Evolutionary conservation across 257 asterid genomes (phyloP).

Genomic region (Linderniella brevidens): DNA sequence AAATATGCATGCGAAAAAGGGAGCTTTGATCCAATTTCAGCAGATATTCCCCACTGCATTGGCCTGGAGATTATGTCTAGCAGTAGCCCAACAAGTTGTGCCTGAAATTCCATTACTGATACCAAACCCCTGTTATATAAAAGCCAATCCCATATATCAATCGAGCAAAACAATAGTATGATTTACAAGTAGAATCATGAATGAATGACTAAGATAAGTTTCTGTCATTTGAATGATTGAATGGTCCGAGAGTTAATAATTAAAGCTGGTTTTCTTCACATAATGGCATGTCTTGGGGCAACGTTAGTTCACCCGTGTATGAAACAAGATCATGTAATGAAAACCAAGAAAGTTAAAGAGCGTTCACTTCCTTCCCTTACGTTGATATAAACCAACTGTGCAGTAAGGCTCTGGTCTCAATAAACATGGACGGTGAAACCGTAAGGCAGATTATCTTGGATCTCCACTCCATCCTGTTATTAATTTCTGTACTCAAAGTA

Average conservation of each 20-base stretch:
- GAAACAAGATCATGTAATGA: not conserved
- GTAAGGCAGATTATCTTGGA: constrained; percentile 40
- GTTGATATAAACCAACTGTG: constrained; percentile 58
- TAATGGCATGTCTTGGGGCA: no score
- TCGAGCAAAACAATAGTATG: constrained; percentile 22
- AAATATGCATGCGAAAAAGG: constrained; percentile 65
- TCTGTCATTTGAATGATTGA: no score
- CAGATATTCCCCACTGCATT: constrained; percentile 64
- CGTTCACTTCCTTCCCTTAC: constrained; percentile 32
- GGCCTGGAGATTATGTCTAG: constrained; percentile 62
- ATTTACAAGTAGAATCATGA: constrained; percentile 7
- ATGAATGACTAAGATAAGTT: not conserved
- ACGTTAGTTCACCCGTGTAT: not conserved
- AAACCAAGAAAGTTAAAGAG: constrained; percentile 5
- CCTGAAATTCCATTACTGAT: constrained; percentile 49
- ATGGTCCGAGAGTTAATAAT: no score
- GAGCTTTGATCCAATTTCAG: constrained; percentile 45
- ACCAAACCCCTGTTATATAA: constrained; percentile 67
- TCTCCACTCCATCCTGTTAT: constrained; percentile 52
- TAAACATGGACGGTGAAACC: constrained; percentile 46
- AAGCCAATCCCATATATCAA: constrained; percentile 20
- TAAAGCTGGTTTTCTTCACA: not conserved
- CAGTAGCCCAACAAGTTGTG: constrained; percentile 28
- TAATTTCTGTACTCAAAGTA: constrained; percentile 28
- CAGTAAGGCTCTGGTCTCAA: constrained; percentile 52